Evolutionary conservation across 257 asterid genomes (phyloP).

Genomic region (Solanum gracilifrons): DNA sequence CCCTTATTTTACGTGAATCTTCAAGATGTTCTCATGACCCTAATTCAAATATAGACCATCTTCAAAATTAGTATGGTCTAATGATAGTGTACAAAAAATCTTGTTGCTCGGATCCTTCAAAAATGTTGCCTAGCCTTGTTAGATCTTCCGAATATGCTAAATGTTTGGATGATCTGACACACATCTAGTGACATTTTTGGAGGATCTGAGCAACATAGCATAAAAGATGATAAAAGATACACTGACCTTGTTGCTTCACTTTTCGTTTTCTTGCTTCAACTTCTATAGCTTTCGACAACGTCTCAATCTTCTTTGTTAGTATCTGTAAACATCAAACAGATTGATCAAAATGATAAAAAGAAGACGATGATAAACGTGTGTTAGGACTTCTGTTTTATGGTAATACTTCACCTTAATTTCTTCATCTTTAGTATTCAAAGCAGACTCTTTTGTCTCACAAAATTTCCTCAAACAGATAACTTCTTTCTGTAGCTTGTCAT

Average conservation of each 20-base stretch:
- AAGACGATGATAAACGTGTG: not conserved
- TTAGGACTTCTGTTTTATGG: not conserved
- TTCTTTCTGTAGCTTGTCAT: constrained; percentile 87
- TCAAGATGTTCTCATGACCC: not conserved
- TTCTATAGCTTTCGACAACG: constrained; percentile 52
- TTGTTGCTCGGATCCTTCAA: not conserved
- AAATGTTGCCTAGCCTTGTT: rapidly evolving
- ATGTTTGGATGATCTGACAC: not conserved
- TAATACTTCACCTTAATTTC: constrained; percentile 48
- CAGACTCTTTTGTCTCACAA: constrained; percentile 38
- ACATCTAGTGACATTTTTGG: not conserved
- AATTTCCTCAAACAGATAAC: constrained; percentile 58
- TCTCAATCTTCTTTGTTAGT: constrained; percentile 58
- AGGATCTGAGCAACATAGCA: not conserved
- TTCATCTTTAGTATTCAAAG: constrained; percentile 57
- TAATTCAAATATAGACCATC: constrained; percentile 19
- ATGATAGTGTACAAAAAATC: constrained; percentile 23
- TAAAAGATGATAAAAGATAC: constrained; percentile 8
- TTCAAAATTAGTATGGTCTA: constrained; percentile 25
- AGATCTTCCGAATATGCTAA: not conserved
- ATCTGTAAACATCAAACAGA: constrained; percentile 26
- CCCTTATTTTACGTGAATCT: not conserved
- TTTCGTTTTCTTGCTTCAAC: constrained; percentile 52
- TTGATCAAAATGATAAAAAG: not conserved
- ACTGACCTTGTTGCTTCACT: constrained; percentile 57